Evolutionary conservation across 345 rosid species (phyloP).

Genomic region (Camelina neglecta): DNA sequence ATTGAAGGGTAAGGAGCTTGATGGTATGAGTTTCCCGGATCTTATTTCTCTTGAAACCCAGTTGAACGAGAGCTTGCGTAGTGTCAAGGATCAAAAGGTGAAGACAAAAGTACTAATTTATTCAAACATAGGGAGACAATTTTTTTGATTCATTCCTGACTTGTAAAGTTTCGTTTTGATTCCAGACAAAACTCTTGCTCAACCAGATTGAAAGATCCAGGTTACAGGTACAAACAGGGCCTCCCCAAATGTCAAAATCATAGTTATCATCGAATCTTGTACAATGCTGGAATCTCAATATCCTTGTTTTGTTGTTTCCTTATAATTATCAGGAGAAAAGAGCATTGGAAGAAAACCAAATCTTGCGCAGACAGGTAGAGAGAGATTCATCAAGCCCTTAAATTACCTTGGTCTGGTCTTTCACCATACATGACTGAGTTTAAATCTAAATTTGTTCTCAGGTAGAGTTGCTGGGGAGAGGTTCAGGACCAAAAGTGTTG

Average conservation of each 20-base stretch:
- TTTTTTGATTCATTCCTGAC: slow-evolving; percentile 10
- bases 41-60: slow-evolving; percentile 43
- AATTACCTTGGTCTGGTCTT: not conserved
- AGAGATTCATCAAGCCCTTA: slow-evolving; percentile 1
- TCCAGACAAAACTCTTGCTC: slow-evolving; percentile 39
- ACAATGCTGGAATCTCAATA: slow-evolving; percentile 1
- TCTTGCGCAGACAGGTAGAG: slow-evolving; percentile 43
- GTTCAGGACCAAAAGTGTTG: slow-evolving; percentile 20
- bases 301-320: slow-evolving; percentile 2
- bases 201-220: slow-evolving; percentile 40
- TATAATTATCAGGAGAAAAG: slow-evolving; percentile 30
- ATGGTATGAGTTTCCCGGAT: slow-evolving; percentile 44
- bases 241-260: not conserved
- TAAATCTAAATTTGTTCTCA: not conserved
- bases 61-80: slow-evolving; percentile 47
- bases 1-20: slow-evolving; percentile 44
- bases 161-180: slow-evolving; percentile 12
- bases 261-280: not conserved
- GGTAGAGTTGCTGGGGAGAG: slow-evolving; percentile 44
- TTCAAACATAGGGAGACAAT: not conserved
- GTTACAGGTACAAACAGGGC: slow-evolving; percentile 34
- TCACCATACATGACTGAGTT: not conserved
- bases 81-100: slow-evolving; percentile 47
- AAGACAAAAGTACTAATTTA: not conserved
- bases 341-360: slow-evolving; percentile 46